phyloP scores from a whole-genome alignment of 352 stramenopile genomes.

The Phytophthora aleatoria region DNA sequence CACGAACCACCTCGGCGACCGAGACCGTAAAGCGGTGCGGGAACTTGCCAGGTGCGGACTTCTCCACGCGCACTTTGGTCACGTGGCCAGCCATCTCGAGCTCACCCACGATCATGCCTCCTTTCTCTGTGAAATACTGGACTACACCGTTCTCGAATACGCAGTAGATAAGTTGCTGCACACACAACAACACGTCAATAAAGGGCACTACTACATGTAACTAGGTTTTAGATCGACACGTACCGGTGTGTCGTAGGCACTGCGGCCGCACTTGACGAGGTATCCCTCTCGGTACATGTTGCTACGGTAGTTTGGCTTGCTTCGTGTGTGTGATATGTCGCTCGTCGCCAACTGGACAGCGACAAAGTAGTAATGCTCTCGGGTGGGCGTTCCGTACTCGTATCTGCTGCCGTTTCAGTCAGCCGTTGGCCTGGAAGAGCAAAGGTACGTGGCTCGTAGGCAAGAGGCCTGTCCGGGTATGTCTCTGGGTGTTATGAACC shows the following conservation, averaged over 20 bases:
- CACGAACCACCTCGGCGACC: conserved; percentile 63
- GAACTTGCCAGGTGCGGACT: conserved; percentile 59
- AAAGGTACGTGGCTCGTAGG: conserved; percentile 1
- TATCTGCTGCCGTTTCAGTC: conserved; percentile 16
- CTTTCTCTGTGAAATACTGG: conserved; percentile 78
- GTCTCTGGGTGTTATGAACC: conserved; percentile 23
- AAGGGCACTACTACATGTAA: neutral
- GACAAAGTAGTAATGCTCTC: neutral
- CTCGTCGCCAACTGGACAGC: conserved; percentile 18
- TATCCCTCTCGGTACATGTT: conserved; percentile 85
- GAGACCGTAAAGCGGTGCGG: conserved; percentile 80
- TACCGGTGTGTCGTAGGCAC: conserved; percentile 60
- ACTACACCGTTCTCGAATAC: conserved; percentile 81
- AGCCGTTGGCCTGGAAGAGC: conserved; percentile 8
- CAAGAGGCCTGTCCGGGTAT: conserved; percentile 22
- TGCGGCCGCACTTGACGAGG: conserved; percentile 64
- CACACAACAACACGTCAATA: conserved; percentile 10
- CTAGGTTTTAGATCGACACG: neutral
- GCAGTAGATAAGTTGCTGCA: conserved; percentile 69
- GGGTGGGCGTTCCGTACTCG: neutral
- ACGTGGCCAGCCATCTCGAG: conserved; percentile 71
- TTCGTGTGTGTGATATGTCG: conserved; percentile 4
- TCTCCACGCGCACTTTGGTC: conserved; percentile 82
- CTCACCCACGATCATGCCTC: conserved; percentile 62
- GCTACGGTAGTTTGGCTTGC: neutral